Conservation (phyloP, 2,329 filamentous ascomycete species). For the Sodiomyces alkalinus region DNA sequence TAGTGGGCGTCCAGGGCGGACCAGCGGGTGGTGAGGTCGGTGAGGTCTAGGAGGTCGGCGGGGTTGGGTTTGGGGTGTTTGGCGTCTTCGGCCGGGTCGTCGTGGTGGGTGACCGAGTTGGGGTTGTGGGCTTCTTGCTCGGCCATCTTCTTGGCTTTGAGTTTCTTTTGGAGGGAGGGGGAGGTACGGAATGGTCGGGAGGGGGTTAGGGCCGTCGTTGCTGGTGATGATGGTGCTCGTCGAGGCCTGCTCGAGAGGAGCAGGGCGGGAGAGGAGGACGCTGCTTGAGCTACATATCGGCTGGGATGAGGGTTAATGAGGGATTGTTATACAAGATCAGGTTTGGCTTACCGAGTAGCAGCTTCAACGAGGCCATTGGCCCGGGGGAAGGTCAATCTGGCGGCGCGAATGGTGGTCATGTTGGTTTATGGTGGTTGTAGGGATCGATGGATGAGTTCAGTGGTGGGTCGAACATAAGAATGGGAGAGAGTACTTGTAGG, state of each 20-base stretch:
- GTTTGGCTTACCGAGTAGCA: slow-evolving; percentile 1
- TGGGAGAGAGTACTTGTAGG: too few relatives aligned
- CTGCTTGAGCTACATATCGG: background rate
- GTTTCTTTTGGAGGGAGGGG: slow-evolving; percentile 19
- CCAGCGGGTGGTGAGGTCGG: slow-evolving; percentile 29
- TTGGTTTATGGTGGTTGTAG: background rate
- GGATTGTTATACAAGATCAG: background rate
- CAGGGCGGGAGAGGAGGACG: slow-evolving; percentile 2
- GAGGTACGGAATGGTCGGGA: slow-evolving; percentile 17
- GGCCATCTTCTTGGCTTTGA: slow-evolving; percentile 13
- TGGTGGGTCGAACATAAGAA: too few relatives aligned
- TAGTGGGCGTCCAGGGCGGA: slow-evolving; percentile 25
- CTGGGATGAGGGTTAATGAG: background rate
- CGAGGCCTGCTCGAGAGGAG: slow-evolving; percentile 3
- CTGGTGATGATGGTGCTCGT: background rate
- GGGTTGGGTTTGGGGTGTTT: slow-evolving; percentile 17
- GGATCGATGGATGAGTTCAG: background rate
- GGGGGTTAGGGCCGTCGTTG: background rate
- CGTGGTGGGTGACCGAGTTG: slow-evolving; percentile 9
- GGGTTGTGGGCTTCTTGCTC: slow-evolving; percentile 6
- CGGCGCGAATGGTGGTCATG: slow-evolving; percentile 2
- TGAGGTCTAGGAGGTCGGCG: slow-evolving; percentile 32
- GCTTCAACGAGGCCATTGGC: slow-evolving; percentile 5
- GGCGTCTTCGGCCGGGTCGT: slow-evolving; percentile 7
- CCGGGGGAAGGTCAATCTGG: slow-evolving; percentile 2